Evolutionary conservation across 139 green algal species (phyloP).

Genomic region (Closterium sp.): DNA sequence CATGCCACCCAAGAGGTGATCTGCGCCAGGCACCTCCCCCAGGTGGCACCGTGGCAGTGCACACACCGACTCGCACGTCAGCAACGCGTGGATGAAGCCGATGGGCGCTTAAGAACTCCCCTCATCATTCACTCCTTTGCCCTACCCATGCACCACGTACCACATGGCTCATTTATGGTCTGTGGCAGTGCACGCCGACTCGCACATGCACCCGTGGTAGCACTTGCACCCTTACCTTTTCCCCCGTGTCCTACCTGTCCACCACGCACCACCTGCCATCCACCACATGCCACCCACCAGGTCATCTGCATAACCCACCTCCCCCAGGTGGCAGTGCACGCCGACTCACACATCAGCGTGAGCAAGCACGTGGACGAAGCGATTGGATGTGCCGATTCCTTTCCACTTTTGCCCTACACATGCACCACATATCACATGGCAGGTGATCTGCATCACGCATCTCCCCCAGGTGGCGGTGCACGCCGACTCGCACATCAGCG

Average conservation of each 20-base stretch:
- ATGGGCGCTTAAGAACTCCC: too few species aligned
- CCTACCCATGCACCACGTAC: too few species aligned
- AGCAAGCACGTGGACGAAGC: not conserved
- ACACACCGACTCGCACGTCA: conserved; percentile 32
- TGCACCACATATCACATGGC: too few species aligned
- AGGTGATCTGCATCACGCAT: not conserved
- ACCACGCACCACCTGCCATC: too few species aligned
- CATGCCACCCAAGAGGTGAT: too few species aligned
- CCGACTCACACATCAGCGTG: conserved; percentile 32
- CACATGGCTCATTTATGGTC: too few species aligned
- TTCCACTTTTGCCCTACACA: too few species aligned
- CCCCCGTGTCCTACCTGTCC: not conserved
- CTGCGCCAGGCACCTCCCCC: too few species aligned
- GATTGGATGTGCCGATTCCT: too few species aligned
- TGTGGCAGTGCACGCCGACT: not conserved
- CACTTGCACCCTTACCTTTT: not conserved
- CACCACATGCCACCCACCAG: not conserved
- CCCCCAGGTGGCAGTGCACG: conserved; percentile 32
- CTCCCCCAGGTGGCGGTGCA: conserved; percentile 35
- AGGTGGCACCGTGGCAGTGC: conserved; percentile 37
- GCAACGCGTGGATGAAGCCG: conserved; percentile 15
- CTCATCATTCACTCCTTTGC: too few species aligned
- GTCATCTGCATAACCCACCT: not conserved
- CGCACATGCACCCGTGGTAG: not conserved
- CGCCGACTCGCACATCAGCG: conserved; percentile 36